Evolutionary conservation across 208 protist species (phyloP), one percentile per base, ranked within the genome.

Genomic region (Leishmania gerbilli): DNA sequence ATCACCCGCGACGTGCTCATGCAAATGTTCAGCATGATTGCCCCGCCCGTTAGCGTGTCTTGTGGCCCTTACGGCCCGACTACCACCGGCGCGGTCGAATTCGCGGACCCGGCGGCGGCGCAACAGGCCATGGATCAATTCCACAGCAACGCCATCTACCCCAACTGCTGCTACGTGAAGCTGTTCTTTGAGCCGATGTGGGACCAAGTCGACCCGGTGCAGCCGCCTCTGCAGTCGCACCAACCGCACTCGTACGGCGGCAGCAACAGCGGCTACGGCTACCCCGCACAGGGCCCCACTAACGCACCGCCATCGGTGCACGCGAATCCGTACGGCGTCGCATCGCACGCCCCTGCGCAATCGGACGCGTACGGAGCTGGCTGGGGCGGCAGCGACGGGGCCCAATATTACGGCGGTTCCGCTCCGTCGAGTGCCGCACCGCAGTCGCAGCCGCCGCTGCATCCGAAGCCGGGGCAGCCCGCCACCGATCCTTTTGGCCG

Each of bases 101-200:
- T 92, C 74, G 77, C 88, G 4, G 90, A 96, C 60, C 77, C 84
- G 5, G 71, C 84, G 8, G 79, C 91, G 11, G 91, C 94, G 45
- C 88, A 92, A 72, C 83, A 85, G 65, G 94, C 88, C 31, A 69
- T 95, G 79, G 78, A 88, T 45, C 82, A 92, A 79, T 88, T 96
- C 31, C 92, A 96, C 87, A 90, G 89, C 77, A 95, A 95, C 62
- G 85, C 85, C 58, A 95, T 97, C 72, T 97, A 97, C 80, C 91
- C 92, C 4, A 89, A 92, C 68, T 95, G 92, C 84, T 97, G 94
- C 86, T 90, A 93, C 77, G 85, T 97, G 86, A 84, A 85, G 49
- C 85, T 97, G 37, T 83, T 74, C 45, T 92, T 86, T 45, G 84
- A 90, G 31, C 81, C 85, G 51, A 76, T 84, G 58, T 92, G 74